Percentiles rank a stretch among this genome's conserved stretches.
Conservation (phyloP, 2,329 filamentous ascomycete species). For the Aureobasidium sp. region DNA sequence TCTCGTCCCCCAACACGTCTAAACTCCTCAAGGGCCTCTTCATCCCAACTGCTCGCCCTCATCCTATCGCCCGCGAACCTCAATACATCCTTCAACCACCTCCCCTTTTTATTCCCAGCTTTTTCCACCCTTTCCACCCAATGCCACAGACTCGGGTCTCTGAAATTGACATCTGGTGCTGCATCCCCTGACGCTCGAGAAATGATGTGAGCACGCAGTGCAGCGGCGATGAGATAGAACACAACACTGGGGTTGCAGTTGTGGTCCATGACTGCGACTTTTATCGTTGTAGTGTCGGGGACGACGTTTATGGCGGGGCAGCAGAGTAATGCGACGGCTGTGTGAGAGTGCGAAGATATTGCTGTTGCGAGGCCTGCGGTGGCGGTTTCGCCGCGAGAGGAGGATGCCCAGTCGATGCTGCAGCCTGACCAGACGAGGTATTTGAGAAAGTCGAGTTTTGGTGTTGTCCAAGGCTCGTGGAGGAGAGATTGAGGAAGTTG, state of each 20-base stretch:
- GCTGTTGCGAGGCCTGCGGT: constrained; percentile 25
- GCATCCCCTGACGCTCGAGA: constrained; percentile 7
- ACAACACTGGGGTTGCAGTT: constrained; percentile 27
- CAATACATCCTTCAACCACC: constrained; percentile 26
- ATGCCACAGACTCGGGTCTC: constrained; percentile 29
- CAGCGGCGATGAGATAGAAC: constrained; percentile 20
- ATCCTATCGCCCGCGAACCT: constrained; percentile 17
- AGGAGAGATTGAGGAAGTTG: constrained; percentile 17
- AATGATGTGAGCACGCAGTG: constrained; percentile 10
- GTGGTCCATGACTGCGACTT: constrained; percentile 26
- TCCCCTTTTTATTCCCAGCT: constrained; percentile 22
- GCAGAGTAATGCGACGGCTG: constrained; percentile 23
- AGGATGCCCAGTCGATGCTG: constrained; percentile 15
- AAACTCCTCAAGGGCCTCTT: constrained; percentile 11
- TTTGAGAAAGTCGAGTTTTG: constrained; percentile 21
- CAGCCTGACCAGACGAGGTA: constrained; percentile 15
- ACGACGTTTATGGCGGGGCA: constrained; percentile 19
- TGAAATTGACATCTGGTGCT: constrained; percentile 23
- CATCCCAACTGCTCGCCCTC: not conserved
- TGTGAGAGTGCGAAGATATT: constrained; percentile 20
- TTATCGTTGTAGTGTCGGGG: constrained; percentile 24
- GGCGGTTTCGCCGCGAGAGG: constrained; percentile 23
- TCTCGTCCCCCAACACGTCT: constrained; percentile 2
- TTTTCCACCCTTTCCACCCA: constrained; percentile 27
- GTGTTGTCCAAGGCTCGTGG: constrained; percentile 23